These are phyloP conservation scores for Coemansia reversa DNA, from an alignment of 192 early-diverging fungal species.

Conservation along the genomic window DNA sequence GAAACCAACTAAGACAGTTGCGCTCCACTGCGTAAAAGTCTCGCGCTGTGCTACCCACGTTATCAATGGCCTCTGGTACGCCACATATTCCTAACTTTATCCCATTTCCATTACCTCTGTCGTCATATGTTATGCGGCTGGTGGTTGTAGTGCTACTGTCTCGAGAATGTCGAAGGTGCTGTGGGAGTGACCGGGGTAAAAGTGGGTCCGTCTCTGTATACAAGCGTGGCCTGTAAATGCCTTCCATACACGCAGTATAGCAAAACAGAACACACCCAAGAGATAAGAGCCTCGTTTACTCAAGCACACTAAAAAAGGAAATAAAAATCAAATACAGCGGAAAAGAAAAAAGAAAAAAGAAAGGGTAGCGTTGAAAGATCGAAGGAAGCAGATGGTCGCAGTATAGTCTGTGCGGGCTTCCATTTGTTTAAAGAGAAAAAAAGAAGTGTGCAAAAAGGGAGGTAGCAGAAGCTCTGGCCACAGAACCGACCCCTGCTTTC, in stretches of 20 bases:
- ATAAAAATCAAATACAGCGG: background rate
- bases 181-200: background rate
- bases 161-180: slow-evolving; percentile 1
- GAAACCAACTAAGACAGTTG: slow-evolving; percentile 48
- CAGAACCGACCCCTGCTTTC: too few species aligned
- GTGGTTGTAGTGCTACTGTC: slow-evolving; percentile 10
- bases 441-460: background rate
- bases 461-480: background rate
- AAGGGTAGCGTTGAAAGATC: background rate
- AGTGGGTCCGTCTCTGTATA: slow-evolving; percentile 3
- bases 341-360: background rate
- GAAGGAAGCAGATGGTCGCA: background rate
- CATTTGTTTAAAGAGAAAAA: background rate
- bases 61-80: slow-evolving; percentile 14
- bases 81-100: background rate
- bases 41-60: slow-evolving; percentile 37
- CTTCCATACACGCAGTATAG: background rate
- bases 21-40: slow-evolving; percentile 51
- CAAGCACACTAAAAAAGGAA: background rate
- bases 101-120: background rate
- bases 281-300: background rate
- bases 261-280: background rate
- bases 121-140: background rate
- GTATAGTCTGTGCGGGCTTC: background rate
- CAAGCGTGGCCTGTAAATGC: background rate